Conservation (phyloP, 371 early-diverging fungal genomes). For the Nosema muscidifuracis region DNA sequence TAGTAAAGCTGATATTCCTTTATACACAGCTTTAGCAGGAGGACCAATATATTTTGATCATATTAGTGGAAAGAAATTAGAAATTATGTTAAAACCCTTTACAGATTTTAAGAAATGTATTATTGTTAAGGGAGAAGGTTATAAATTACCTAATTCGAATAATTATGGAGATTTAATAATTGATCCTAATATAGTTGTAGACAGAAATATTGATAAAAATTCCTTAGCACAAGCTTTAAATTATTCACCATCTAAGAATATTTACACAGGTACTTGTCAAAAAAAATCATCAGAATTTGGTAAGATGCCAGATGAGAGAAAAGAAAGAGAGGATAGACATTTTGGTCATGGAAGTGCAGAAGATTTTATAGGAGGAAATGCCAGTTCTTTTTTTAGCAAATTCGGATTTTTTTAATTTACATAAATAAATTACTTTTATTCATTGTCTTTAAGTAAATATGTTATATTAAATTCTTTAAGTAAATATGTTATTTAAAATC, state of each 20-base stretch:
- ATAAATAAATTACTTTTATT: slow-evolving; percentile 1
- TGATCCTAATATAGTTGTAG: slow-evolving; percentile 35
- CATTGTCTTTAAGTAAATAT: neutral
- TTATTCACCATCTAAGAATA: slow-evolving; percentile 1
- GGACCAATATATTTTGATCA: slow-evolving; percentile 44
- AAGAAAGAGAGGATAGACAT: slow-evolving; percentile 5
- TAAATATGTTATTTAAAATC: too few relatives aligned
- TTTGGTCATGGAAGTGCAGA: neutral
- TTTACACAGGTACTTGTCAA: neutral
- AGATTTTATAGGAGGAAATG: slow-evolving; percentile 3
- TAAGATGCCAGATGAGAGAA: slow-evolving; percentile 20
- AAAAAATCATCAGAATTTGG: slow-evolving; percentile 16
- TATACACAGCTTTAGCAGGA: slow-evolving; percentile 42
- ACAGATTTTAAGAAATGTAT: slow-evolving; percentile 37
- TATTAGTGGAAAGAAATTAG: slow-evolving; percentile 40
- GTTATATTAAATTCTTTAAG: too few relatives aligned
- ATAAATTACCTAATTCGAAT: slow-evolving; percentile 1
- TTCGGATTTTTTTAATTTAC: slow-evolving; percentile 40
- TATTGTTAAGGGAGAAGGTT: slow-evolving; percentile 44
- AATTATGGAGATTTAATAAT: slow-evolving; percentile 28
- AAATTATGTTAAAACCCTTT: slow-evolving; percentile 31
- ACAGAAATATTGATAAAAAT: slow-evolving; percentile 23
- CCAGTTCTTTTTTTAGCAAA: slow-evolving; percentile 28
- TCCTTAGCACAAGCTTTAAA: slow-evolving; percentile 19
- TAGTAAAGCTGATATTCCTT: slow-evolving; percentile 37